Evolutionary conservation across 305 asterid genomes (phyloP).

Genomic region (Vinca major): DNA sequence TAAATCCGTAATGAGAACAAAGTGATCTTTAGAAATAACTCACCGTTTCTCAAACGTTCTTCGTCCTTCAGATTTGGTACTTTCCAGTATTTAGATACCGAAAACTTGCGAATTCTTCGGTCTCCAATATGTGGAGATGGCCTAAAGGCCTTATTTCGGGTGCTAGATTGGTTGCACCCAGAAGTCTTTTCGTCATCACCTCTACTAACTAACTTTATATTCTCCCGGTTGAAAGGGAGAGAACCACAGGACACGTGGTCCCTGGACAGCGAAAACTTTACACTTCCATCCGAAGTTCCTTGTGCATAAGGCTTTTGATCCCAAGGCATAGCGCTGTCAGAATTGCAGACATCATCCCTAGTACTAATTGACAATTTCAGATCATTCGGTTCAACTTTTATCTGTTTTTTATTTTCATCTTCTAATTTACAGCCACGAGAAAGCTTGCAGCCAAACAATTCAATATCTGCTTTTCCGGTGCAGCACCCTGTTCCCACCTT

Average conservation of each 20-base stretch:
- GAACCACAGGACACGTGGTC: conserved; percentile 47
- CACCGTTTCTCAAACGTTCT: conserved; percentile 44
- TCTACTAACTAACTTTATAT: conserved; percentile 68
- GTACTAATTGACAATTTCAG: conserved; percentile 32
- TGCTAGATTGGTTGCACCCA: conserved; percentile 47
- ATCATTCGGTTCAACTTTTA: conserved; percentile 36
- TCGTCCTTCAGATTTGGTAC: conserved; percentile 44
- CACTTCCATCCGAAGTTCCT: conserved; percentile 51
- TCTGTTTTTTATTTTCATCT: conserved; percentile 32
- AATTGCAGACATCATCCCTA: conserved; percentile 20
- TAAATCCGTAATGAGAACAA: conserved; percentile 24
- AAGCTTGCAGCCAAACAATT: conserved; percentile 37
- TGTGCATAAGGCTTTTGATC: conserved; percentile 35
- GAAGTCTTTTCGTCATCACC: conserved; percentile 78
- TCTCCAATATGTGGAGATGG: conserved; percentile 43
- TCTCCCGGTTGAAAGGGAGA: conserved; percentile 38
- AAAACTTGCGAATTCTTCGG: conserved; percentile 53
- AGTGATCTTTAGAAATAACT: conserved; percentile 25
- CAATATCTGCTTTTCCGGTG: conserved; percentile 38
- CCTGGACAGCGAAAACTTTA: conserved; percentile 37
- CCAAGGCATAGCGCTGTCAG: conserved; percentile 19
- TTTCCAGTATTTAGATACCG: conserved; percentile 65
- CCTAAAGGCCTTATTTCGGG: conserved; percentile 53
- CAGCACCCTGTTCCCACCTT: conserved; percentile 47
- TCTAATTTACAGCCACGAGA: conserved; percentile 41